Conservation (phyloP, 164 flowering plant species). For the Houttuynia cordata region DNA sequence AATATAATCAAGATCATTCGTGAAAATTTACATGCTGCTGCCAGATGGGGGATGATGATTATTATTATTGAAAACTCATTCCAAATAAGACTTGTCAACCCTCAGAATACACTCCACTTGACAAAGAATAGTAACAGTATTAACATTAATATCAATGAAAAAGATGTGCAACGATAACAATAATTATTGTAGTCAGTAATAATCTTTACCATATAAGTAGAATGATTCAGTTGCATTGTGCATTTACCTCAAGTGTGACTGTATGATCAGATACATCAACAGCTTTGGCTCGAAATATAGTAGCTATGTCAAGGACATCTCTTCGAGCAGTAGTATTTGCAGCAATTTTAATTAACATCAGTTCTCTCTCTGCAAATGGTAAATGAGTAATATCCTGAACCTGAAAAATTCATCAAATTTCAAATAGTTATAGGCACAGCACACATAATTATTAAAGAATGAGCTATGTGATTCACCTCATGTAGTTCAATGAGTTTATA, state of each 20-base stretch:
- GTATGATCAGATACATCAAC: slow-evolving; percentile 97
- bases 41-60: no score
- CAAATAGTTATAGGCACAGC: neutral
- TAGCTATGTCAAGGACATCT: slow-evolving; percentile 90
- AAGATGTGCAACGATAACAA: no score
- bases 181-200: no score
- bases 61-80: no score
- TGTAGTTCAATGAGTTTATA: slow-evolving; percentile 72
- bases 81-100: no score
- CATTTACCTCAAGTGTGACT: slow-evolving; percentile 72
- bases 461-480: slow-evolving; percentile 37
- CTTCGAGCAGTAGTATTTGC: slow-evolving; percentile 79
- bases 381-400: slow-evolving; percentile 75
- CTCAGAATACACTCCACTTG: no score
- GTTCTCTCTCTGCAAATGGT: slow-evolving; percentile 92
- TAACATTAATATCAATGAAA: no score
- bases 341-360: slow-evolving; percentile 92
- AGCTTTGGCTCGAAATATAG: slow-evolving; percentile 85
- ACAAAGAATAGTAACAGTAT: no score
- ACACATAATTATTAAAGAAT: neutral
- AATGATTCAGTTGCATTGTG: neutral
- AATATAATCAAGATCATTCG: no score
- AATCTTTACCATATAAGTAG: no score
- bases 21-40: no score
- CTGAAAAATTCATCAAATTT: slow-evolving; percentile 27